Evolutionary conservation across 2,329 filamentous ascomycete species (phyloP).

Genomic region (Botrytis elliptica): DNA sequence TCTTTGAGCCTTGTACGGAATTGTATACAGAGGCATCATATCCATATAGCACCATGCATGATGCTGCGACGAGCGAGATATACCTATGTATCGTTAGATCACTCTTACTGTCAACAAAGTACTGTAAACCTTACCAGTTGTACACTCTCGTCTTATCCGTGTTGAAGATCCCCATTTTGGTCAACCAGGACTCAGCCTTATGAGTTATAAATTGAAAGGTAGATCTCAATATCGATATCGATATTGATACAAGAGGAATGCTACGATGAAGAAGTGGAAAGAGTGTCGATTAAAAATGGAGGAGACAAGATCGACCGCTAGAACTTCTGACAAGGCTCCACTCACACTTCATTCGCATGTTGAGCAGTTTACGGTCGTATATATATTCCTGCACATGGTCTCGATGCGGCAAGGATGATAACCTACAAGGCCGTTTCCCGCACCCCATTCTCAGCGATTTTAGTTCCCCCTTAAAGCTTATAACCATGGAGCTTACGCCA

Average conservation of each 20-base stretch:
- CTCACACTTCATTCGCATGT: not conserved
- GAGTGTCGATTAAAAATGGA: not conserved
- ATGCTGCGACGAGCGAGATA: conserved; percentile 65
- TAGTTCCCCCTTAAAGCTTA: not conserved
- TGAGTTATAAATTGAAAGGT: not conserved
- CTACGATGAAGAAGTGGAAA: not conserved
- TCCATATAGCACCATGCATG: conserved; percentile 73
- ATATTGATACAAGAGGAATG: not conserved
- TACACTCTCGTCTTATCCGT: conserved; percentile 12
- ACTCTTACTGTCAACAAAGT: not conserved
- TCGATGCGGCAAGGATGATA: conserved; percentile 9
- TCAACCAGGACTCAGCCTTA: not conserved
- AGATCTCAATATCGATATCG: not conserved
- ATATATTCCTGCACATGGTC: not conserved
- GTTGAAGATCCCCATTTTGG: conserved; percentile 1
- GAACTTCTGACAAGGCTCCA: not conserved
- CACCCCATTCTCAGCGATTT: not conserved
- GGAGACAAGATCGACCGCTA: not conserved
- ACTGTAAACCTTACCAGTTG: conserved; percentile 12
- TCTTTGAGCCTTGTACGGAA: conserved; percentile 63
- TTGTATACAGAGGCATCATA: conserved; percentile 76
- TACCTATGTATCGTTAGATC: conserved; percentile 48
- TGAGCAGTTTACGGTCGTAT: conserved; percentile 7
- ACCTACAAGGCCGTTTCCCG: conserved; percentile 1
- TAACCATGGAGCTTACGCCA: not conserved